phyloP scores from a whole-genome alignment of 192 early-diverging fungal species.

The Diversispora eburnea region DNA sequence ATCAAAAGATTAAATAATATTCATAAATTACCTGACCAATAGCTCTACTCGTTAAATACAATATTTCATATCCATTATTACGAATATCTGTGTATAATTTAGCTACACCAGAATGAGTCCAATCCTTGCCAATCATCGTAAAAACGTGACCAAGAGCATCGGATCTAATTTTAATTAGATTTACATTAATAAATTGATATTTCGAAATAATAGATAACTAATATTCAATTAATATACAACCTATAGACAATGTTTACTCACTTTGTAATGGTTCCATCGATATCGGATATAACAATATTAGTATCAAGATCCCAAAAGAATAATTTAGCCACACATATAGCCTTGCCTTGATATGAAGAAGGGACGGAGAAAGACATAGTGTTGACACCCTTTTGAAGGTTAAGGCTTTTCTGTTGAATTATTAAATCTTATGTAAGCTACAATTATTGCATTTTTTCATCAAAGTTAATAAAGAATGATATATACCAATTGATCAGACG shows the following conservation, averaged over 20 bases:
- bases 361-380: conserved; percentile 84
- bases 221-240: background rate
- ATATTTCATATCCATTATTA: conserved; percentile 91
- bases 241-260: background rate
- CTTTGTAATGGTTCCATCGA: conserved; percentile 99
- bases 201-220: background rate
- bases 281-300: conserved; percentile 93
- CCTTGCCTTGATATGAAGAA: conserved; percentile 70
- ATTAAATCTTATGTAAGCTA: too few relatives aligned
- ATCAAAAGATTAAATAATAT: background rate
- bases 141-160: conserved; percentile 95
- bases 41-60: conserved; percentile 92
- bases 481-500: conserved; percentile 83
- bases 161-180: conserved; percentile 44
- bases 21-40: conserved; percentile 75
- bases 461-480: background rate
- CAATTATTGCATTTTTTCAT: background rate
- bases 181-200: background rate
- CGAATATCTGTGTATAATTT: conserved; percentile 92
- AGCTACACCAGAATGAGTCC: conserved; percentile 96
- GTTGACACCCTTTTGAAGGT: conserved; percentile 83
- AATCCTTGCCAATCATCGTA: conserved; percentile 96
- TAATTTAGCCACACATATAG: conserved; percentile 80
- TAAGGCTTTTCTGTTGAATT: conserved; percentile 52
- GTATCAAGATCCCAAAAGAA: conserved; percentile 83